Evolutionary conservation across 495 filamentous ascomycete genomes (phyloP).

Genomic region (Penicillium tannophilum): DNA sequence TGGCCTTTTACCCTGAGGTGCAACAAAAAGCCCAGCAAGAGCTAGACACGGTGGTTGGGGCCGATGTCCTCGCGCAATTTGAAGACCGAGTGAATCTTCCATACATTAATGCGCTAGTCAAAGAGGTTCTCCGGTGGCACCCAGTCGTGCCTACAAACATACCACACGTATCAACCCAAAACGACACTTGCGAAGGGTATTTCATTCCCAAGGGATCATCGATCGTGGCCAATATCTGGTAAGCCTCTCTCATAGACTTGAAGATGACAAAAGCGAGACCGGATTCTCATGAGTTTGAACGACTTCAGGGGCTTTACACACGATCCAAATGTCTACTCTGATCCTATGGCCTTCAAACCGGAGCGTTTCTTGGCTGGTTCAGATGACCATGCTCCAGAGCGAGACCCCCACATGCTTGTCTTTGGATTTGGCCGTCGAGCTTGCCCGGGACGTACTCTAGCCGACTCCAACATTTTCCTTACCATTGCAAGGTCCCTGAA

Average conservation of each 20-base stretch:
- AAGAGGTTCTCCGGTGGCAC: conserved; percentile 50
- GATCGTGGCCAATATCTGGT: conserved; percentile 54
- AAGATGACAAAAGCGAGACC: neutral
- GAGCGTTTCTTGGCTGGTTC: conserved; percentile 16
- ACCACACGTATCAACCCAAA: conserved; percentile 57
- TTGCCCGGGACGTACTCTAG: conserved; percentile 60
- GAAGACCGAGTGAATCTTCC: conserved; percentile 37
- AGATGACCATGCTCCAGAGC: conserved; percentile 11
- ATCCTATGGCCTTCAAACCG: conserved; percentile 17
- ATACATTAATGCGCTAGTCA: conserved; percentile 45
- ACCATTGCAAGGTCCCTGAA: conserved; percentile 54
- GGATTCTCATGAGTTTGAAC: neutral
- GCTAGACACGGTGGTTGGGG: conserved; percentile 55
- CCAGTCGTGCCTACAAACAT: conserved; percentile 47
- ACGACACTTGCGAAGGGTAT: conserved; percentile 55
- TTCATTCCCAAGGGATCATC: conserved; percentile 53
- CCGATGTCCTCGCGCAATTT: conserved; percentile 24
- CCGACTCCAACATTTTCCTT: conserved; percentile 56
- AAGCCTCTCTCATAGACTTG: conserved; percentile 16
- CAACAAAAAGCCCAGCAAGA: conserved; percentile 59
- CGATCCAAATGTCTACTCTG: conserved; percentile 32
- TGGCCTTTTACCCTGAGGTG: conserved; percentile 50
- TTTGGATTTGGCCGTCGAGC: conserved; percentile 63
- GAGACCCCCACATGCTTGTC: conserved; percentile 34
- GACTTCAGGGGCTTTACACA: conserved; percentile 29